Base-by-base conservation (phyloP, 169 alveolate species). In the Cryptosporidium ubiquitum region DNA sequence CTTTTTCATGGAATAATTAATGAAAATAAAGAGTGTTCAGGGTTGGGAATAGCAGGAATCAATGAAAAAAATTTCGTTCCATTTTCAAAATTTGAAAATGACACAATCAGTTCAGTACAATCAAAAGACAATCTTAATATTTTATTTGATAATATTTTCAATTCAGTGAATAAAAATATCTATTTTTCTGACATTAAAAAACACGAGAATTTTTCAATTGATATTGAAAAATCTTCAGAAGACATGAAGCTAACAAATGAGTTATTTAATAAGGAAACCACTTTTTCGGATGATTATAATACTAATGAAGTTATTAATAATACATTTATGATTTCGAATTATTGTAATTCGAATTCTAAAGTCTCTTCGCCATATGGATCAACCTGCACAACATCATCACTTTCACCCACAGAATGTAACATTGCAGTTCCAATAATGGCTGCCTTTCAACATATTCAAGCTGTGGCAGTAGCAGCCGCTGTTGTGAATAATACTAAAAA, bases 381-480 rank as follows among this genome's bases (percentile, higher is more conserved):
- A 5, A 49, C 69, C 7, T 51, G 85, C 26, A 69, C 84, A 10
- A 16, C 52, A n/a, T 52, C 85, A 20, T 0, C 85, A 20, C 52
- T 49, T 49, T 71, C 85, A 44, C 84, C 84, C 5, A 31, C 68
- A 49, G 85, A 71, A 49, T 44, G 18, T 51, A 52, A 52, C 0
- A 71, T 71, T 14, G 16, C 49, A 14, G 85, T 49, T 2, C 85
- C 85, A 3, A 49, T 71, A 12, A 51, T 71, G 55, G 57, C 85
- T 5, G 69, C 85, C n/a, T 71, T 71, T 55, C 85, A 71, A 23
- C 69, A 71, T 51, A 51, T 71, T 33, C 85, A 71, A 52, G 85
- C 85, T 12, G 49, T 51, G 14, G 69, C 85, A 51, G 69, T 33
- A 7, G 84, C 84, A 39, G 39, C 84, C 10, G 84, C 84, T 9